A percentile compares a stretch with the other conserved stretches of the same genome.
These are phyloP conservation scores for Polytrichum formosum DNA, from an alignment of 225 moss, liverwort and hornwort genomes.

Conservation along the genomic window DNA sequence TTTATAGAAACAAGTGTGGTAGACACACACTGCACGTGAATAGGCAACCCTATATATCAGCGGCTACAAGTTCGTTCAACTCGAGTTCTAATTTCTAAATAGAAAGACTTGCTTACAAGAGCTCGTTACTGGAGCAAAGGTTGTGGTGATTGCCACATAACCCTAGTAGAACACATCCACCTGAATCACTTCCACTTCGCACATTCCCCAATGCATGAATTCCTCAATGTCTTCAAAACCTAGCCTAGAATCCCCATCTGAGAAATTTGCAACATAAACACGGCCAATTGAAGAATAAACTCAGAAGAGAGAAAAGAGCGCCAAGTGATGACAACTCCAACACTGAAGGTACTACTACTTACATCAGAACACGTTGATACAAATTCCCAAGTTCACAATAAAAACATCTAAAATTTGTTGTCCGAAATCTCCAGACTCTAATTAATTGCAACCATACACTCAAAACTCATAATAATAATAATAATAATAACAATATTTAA, in stretches of 20 bases:
- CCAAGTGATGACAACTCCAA: no score
- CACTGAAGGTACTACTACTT: neutral
- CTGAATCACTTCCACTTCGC: neutral
- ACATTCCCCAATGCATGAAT: neutral
- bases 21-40: neutral
- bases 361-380: neutral
- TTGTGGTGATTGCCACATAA: neutral
- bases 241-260: neutral
- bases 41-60: neutral
- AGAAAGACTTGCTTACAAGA: neutral
- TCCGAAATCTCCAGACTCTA: no score
- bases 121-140: neutral
- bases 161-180: neutral
- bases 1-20: neutral
- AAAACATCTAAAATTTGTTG: no score
- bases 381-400: no score
- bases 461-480: no score
- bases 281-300: no score
- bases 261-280: neutral
- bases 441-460: no score
- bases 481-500: no score
- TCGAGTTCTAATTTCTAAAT: neutral
- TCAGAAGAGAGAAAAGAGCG: no score
- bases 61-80: neutral
- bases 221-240: neutral